Evolutionary conservation across 1,284 basidiomycete species (phyloP), one percentile per base, ranked within the genome.

Genomic region (Pterula multifida): DNA sequence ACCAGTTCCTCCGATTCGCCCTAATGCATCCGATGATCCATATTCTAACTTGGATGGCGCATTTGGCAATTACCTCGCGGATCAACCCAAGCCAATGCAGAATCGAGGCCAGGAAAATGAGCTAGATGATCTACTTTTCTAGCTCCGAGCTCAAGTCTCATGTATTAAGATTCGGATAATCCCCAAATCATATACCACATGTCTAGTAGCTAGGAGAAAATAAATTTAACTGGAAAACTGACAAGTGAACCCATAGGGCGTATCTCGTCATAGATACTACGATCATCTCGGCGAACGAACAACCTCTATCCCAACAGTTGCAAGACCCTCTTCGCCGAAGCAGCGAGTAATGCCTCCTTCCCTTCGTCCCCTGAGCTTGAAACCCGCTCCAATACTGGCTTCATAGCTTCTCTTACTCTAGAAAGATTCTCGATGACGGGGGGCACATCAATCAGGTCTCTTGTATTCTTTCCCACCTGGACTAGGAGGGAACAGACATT

Each of bases 41-140:
- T 90, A 90, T 57, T 85, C 86, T 9, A 80, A 79, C 54, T 64
- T 90, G 46, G 82, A 73, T 57, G 71, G 75, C 48, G 85, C 83
- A 50, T 89, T 90, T 59, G 78, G 78, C 15, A 72, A 68, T 53
- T 85, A 86, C 58, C 49, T 76, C 22, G 76, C 75, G 36, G 81
- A 86, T 60, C 72, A 75, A 59, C 81, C 84, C 49, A 72, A 69
- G 45, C 81, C 81, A 15, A 72, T 81, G 63, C 49, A 2, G 55
- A 56, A 39, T 57, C 46, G 39, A 56, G 52, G 54, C 52, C 53
- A 54, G 55, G 54, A 39, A 46, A 57, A 54, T 47, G 60, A 67
- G 53, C 60, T 70, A 47, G 62, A 61, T 28, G 62, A 63, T 55
- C 50, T 61, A 44, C 53, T 63, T 32, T 52, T 62, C 48, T 63